Base-by-base conservation (phyloP, 164 flowering plant species). In the Sextonia rubra region DNA sequence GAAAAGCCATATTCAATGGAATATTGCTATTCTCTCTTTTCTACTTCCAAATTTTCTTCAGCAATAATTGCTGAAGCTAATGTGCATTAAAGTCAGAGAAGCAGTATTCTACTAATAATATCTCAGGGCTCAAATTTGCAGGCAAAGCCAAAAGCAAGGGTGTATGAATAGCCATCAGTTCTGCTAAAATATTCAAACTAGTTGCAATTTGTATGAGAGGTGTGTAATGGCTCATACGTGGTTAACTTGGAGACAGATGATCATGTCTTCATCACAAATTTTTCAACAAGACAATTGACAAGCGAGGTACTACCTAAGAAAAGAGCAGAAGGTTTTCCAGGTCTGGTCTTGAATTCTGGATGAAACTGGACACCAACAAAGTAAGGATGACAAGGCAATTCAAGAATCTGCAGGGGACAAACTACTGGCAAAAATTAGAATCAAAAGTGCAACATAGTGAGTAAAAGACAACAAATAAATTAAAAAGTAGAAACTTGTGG, bases 261-360 rank as follows among this genome's bases (percentile, higher is more conserved):
- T 52, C n/a, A 52, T 52, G 58, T 17, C 14, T 52, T 37, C 44
- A 18, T 52, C 58, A 52, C 14, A 52, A 20, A 37, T 37, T 37
- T 7, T 37, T 8, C 44, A 37, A 37, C 9, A 37, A 52, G 3
- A 52, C 4, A 52, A 15, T 52, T 52, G 58, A 3, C 14, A 5
- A 17, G n/a, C 17, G 3, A 55, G 48, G 2, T 76, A 61, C 55
- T 86, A 95, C 99, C 99, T 83, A 89, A 80, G 81, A 95, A 95
- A 8, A 87, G 79, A 27, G 97, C 83, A 65, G 98, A 93, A 73
- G 99, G 98, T 70, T 83, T 90, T 68, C 91, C 94, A 14, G 99
- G 98, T 71, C 98, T 87, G 37, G 99, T 91, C 75, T 89, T 93
- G 74, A 90, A 93, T 73, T 95, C 99, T 8, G 99, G 99, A 79